A percentile compares a stretch with the other conserved stretches of the same genome.
These are phyloP conservation scores for Plasmodium malariae DNA, from an alignment of 169 alveolate species.

Conservation along the genomic window DNA sequence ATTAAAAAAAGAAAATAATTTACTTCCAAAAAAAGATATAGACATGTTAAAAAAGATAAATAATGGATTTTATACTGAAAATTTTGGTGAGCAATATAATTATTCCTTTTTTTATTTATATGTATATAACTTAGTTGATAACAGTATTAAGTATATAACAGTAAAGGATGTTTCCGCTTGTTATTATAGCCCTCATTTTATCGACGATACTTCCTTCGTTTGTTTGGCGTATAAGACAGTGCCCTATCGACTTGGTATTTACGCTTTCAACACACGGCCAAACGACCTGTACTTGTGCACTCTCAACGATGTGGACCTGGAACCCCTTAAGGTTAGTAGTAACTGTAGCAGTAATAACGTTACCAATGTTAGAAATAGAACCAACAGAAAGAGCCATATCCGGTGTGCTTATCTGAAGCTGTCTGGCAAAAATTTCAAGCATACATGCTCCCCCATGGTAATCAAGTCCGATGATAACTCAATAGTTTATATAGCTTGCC, in stretches of 20 bases:
- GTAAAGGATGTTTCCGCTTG: slow-evolving; percentile 45
- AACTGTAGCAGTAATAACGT: neutral
- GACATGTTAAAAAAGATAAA: slow-evolving; percentile 54
- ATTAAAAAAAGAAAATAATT: slow-evolving; percentile 26
- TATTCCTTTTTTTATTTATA: slow-evolving; percentile 64
- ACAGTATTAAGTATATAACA: slow-evolving; percentile 35
- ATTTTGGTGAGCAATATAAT: slow-evolving; percentile 70
- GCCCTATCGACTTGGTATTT: slow-evolving; percentile 62
- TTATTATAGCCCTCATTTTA: slow-evolving; percentile 71
- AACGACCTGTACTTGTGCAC: slow-evolving; percentile 62
- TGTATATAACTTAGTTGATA: slow-evolving; percentile 57
- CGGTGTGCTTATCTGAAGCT: slow-evolving; percentile 55
- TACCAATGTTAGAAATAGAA: neutral
- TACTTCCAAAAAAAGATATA: slow-evolving; percentile 1
- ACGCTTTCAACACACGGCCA: slow-evolving; percentile 51
- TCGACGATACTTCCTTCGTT: slow-evolving; percentile 72
- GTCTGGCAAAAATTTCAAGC: slow-evolving; percentile 50
- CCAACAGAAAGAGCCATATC: neutral
- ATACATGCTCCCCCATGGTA: slow-evolving; percentile 26
- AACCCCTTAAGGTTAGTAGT: neutral
- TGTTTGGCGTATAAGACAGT: slow-evolving; percentile 46
- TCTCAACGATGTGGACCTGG: slow-evolving; percentile 24
- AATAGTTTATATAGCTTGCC: slow-evolving; percentile 34
- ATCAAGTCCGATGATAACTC: slow-evolving; percentile 35
- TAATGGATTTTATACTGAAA: slow-evolving; percentile 45